Percentiles rank a stretch among this genome's conserved stretches.
Conservation (phyloP, 1,139 yeast species). For the Yamadazyma dendronema region DNA sequence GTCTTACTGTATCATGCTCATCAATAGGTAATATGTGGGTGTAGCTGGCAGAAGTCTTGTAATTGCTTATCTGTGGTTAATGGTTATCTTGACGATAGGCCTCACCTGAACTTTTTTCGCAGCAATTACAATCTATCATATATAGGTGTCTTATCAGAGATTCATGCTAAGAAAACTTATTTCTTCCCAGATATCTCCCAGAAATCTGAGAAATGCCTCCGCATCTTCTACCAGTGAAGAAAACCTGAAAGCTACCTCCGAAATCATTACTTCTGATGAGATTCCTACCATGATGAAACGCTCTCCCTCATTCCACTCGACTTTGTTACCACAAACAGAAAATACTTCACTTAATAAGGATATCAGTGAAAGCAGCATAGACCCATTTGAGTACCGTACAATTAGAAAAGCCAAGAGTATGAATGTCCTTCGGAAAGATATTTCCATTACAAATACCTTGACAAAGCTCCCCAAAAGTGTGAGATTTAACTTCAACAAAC, state of each 20-base stretch:
- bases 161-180: constrained; percentile 4
- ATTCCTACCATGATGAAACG: constrained; percentile 8
- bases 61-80: no score
- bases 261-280: constrained; percentile 5
- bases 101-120: constrained; percentile 4
- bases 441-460: neutral
- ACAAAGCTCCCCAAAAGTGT: neutral
- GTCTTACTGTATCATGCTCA: no score
- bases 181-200: constrained; percentile 1
- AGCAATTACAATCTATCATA: constrained; percentile 3
- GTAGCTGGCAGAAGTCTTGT: no score
- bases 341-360: neutral
- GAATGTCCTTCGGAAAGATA: neutral
- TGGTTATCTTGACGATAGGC: neutral
- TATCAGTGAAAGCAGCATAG: neutral
- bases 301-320: constrained; percentile 5
- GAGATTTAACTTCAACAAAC: neutral
- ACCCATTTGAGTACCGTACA: constrained; percentile 2
- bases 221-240: neutral
- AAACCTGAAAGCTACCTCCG: constrained; percentile 1
- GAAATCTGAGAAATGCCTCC: neutral
- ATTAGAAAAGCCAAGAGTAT: constrained; percentile 4
- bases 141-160: neutral
- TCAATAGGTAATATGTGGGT: no score
- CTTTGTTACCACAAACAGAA: constrained; percentile 2